Evolutionary conservation across 805 yeast species (phyloP).

Genomic region (Schizosaccharomyces lindneri): DNA sequence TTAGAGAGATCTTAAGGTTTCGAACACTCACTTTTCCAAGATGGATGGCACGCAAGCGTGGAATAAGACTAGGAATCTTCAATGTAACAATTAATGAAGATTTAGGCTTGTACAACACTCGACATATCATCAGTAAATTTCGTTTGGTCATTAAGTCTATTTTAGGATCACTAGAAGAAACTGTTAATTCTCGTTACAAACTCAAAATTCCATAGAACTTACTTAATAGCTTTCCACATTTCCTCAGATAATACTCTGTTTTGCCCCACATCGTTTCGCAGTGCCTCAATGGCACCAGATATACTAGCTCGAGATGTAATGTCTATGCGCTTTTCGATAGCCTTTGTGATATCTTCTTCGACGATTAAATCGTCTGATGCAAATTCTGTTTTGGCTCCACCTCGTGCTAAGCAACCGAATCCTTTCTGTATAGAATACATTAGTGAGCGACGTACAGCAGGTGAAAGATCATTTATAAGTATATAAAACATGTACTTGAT

Average conservation of each 20-base stretch:
- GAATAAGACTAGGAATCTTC: conserved; percentile 36
- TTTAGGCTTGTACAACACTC: conserved; percentile 36
- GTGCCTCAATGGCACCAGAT: conserved; percentile 19
- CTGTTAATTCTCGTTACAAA: background rate
- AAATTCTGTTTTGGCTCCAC: conserved; percentile 17
- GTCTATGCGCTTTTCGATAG: conserved; percentile 24
- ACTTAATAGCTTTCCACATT: conserved; percentile 38
- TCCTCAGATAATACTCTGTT: conserved; percentile 30
- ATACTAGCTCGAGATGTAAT: conserved; percentile 38
- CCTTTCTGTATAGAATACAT: conserved; percentile 24
- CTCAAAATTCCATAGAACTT: background rate
- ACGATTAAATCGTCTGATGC: conserved; percentile 4
- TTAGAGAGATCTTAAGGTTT: background rate
- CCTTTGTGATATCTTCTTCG: conserved; percentile 2
- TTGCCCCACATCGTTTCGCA: conserved; percentile 34
- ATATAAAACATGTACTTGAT: conserved; percentile 36
- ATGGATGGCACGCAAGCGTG: conserved; percentile 35
- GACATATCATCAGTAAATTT: conserved; percentile 35
- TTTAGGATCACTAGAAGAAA: conserved; percentile 22
- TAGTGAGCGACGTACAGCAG: conserved; percentile 26
- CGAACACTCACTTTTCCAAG: conserved; percentile 18
- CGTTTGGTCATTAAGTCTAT: conserved; percentile 36
- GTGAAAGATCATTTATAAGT: conserved; percentile 30
- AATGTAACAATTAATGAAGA: conserved; percentile 38
- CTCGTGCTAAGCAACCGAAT: conserved; percentile 41